Percentiles rank a stretch among this genome's conserved stretches.
Conservation (phyloP, 106 monocot species). For the Narthecium ossifragum region DNA sequence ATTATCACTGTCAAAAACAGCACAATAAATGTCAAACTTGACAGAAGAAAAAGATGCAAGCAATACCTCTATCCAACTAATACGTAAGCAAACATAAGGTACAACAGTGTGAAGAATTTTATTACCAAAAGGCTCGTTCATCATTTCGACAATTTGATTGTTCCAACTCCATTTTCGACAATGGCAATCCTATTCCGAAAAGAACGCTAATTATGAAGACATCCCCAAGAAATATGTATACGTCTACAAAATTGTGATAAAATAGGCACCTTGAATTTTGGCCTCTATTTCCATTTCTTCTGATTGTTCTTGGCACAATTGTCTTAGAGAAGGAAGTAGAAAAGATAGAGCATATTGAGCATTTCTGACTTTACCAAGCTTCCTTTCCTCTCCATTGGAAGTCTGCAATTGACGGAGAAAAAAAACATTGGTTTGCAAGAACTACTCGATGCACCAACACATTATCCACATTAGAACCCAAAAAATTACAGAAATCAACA, state of each 20-base stretch:
- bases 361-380: constrained; percentile 16
- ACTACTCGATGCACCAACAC: too few relatives aligned
- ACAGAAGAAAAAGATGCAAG: not conserved
- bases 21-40: not conserved
- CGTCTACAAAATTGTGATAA: not conserved
- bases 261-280: constrained; percentile 35
- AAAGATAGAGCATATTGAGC: constrained; percentile 11
- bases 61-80: too few relatives aligned
- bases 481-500: too few relatives aligned
- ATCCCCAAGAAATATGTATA: not conserved
- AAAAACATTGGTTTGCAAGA: too few relatives aligned
- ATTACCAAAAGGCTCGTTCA: constrained; percentile 69
- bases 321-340: constrained; percentile 27
- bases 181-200: constrained; percentile 17
- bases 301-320: constrained; percentile 23
- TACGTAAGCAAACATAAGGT: not conserved
- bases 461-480: too few relatives aligned
- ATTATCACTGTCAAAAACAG: constrained; percentile 37
- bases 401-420: constrained; percentile 2
- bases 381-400: not conserved
- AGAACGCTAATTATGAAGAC: not conserved
- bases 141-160: constrained; percentile 27
- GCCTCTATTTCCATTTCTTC: constrained; percentile 43
- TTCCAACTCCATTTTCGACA: constrained; percentile 26
- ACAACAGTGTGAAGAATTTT: not conserved